These are phyloP conservation scores for Lecanicillium sp. DNA, from an alignment of 2,329 filamentous ascomycete species.

Conservation along the genomic window DNA sequence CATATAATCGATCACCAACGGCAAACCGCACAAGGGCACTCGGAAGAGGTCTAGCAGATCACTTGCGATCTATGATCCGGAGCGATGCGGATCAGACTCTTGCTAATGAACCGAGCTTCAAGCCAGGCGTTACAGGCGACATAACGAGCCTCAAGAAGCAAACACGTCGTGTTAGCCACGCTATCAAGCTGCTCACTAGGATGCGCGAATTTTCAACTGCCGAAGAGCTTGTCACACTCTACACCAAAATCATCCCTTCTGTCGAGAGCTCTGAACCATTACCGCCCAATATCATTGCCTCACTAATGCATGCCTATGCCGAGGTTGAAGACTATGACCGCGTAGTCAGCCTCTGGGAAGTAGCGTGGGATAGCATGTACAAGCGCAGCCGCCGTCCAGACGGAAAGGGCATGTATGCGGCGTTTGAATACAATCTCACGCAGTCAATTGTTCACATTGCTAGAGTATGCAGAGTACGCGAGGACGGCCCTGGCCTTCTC, in stretches of 20 bases:
- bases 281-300: slow-evolving; percentile 48
- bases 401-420: slow-evolving; percentile 28
- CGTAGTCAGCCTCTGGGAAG: slow-evolving; percentile 59
- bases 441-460: slow-evolving; percentile 41
- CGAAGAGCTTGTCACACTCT: slow-evolving; percentile 47
- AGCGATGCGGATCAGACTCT: slow-evolving; percentile 4
- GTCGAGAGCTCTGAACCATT: slow-evolving; percentile 24
- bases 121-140: slow-evolving; percentile 10
- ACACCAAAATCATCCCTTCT: slow-evolving; percentile 31
- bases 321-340: slow-evolving; percentile 47
- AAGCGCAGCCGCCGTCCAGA: slow-evolving; percentile 19
- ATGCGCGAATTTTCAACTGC: slow-evolving; percentile 43
- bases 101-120: background rate
- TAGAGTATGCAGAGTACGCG: slow-evolving; percentile 29
- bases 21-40: slow-evolving; percentile 16
- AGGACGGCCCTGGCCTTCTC: slow-evolving; percentile 38
- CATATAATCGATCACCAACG: slow-evolving; percentile 18
- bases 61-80: slow-evolving; percentile 17
- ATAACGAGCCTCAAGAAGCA: slow-evolving; percentile 17
- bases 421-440: slow-evolving; percentile 45
- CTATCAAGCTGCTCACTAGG: slow-evolving; percentile 24
- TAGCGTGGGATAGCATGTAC: slow-evolving; percentile 46
- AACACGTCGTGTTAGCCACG: slow-evolving; percentile 21
- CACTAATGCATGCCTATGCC: slow-evolving; percentile 61
- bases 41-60: slow-evolving; percentile 19